Evolutionary conservation across 1,139 yeast genomes (phyloP).

Genomic region (Yamadazyma taylorii): DNA sequence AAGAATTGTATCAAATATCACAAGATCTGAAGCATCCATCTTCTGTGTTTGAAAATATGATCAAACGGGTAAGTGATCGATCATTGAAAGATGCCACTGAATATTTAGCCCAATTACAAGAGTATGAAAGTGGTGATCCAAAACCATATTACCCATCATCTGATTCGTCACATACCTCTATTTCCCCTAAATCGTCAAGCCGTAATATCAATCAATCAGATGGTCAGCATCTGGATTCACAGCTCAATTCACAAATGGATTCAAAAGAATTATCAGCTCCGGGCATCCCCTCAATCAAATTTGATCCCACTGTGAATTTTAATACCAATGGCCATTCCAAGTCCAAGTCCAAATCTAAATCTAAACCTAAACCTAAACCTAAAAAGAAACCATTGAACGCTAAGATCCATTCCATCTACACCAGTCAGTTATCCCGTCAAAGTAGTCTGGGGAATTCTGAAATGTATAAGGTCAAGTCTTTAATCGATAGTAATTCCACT

Average conservation of each 20-base stretch:
- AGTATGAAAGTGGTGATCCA: neutral
- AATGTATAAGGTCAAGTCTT: slow-evolving; percentile 43
- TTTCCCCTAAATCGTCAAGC: neutral
- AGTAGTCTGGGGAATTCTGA: slow-evolving; percentile 13
- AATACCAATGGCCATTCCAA: neutral
- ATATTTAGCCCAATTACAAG: slow-evolving; percentile 19
- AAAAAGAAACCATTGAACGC: slow-evolving; percentile 24
- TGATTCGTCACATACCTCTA: no score
- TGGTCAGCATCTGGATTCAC: neutral
- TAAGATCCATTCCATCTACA: slow-evolving; percentile 34
- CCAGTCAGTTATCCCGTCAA: slow-evolving; percentile 12
- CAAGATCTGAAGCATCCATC: neutral
- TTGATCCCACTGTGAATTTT: slow-evolving; percentile 8
- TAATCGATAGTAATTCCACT: slow-evolving; percentile 20
- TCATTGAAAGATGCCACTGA: slow-evolving; percentile 27
- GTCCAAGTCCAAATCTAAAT: no score
- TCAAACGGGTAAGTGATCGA: slow-evolving; percentile 29
- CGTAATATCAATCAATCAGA: no score
- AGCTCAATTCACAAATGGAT: neutral
- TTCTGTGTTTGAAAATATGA: slow-evolving; percentile 22
- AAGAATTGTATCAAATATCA: neutral
- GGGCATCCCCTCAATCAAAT: slow-evolving; percentile 4
- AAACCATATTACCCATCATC: slow-evolving; percentile 1
- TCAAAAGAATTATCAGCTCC: neutral
- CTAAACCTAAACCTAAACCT: slow-evolving; percentile 15